A percentile compares a stretch with the other conserved stretches of the same genome.
Evolutionary conservation across 139 green algal genomes (phyloP).

Genomic region (Closterium sp.): DNA sequence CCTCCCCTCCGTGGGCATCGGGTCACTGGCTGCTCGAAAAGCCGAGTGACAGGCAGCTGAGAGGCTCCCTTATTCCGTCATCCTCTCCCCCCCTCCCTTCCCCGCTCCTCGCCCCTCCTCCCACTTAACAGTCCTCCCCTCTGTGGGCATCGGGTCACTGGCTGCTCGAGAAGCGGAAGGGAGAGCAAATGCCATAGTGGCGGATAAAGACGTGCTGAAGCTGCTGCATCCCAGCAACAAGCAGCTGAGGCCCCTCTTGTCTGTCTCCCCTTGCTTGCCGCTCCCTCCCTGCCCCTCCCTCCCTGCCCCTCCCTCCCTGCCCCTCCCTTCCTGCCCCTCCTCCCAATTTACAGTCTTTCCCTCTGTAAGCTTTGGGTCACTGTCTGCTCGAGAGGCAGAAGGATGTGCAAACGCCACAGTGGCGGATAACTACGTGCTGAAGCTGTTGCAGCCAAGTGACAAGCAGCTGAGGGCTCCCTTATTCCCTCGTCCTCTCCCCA

Average conservation of each 20-base stretch:
- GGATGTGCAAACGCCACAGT: too few species aligned
- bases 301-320: background rate
- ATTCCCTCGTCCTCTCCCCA: background rate
- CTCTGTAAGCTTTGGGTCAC: too few species aligned
- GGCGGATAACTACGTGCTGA: background rate
- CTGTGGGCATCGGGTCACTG: conserved; percentile 27
- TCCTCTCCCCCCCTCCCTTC: background rate
- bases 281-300: background rate
- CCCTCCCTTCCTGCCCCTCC: background rate
- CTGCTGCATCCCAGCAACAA: background rate
- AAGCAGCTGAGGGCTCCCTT: background rate
- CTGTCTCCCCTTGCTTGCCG: background rate
- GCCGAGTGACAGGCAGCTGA: background rate
- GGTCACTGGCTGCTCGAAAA: too few species aligned
- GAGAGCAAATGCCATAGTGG: background rate
- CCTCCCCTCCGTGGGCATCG: too few species aligned
- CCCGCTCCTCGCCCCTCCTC: background rate
- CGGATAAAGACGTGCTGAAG: background rate
- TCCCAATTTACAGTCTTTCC: too few species aligned
- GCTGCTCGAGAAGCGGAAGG: conserved; percentile 7
- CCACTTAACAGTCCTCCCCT: conserved; percentile 28
- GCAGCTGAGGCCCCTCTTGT: background rate
- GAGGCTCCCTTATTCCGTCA: background rate
- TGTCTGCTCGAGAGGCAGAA: too few species aligned
- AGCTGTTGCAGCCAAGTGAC: background rate